phyloP scores from a whole-genome alignment of 83 land plant species.

The Larix sibirica region DNA sequence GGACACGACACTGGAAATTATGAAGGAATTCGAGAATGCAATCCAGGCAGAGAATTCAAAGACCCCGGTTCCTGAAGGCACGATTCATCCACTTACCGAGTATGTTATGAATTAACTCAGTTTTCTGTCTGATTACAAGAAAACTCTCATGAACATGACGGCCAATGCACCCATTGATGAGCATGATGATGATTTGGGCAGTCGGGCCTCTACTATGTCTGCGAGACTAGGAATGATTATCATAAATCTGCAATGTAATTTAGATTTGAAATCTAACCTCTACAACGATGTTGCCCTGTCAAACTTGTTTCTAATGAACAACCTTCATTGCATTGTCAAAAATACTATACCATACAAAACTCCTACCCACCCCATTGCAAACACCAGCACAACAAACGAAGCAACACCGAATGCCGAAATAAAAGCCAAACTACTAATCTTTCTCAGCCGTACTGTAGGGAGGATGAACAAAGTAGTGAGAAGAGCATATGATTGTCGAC shows the following conservation, averaged over 20 bases:
- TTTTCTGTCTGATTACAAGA: slow-evolving; percentile 29
- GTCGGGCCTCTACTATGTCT: slow-evolving; percentile 14
- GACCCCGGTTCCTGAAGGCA: slow-evolving; percentile 36
- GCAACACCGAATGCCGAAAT: slow-evolving; percentile 3
- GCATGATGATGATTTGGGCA: slow-evolving; percentile 13
- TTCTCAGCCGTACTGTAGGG: slow-evolving; percentile 80
- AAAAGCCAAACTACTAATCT: slow-evolving; percentile 29
- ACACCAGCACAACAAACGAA: no score
- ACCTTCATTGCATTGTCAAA: slow-evolving; percentile 66
- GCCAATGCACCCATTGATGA: no score
- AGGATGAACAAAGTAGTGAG: slow-evolving; percentile 56
- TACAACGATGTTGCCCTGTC: slow-evolving; percentile 50
- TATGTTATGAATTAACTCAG: slow-evolving; percentile 48
- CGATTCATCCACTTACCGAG: slow-evolving; percentile 41
- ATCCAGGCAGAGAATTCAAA: no score
- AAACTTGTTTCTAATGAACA: slow-evolving; percentile 72
- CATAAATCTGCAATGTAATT: no score
- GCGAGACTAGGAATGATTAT: background rate
- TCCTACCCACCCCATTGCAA: no score
- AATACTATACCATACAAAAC: no score
- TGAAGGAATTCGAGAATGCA: no score
- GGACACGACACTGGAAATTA: no score
- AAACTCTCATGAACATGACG: no score
- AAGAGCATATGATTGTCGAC: slow-evolving; percentile 45
- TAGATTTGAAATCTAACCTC: slow-evolving; percentile 26